phyloP scores from a whole-genome alignment of 129 eudicot species.

The Erigeron canadensis region DNA sequence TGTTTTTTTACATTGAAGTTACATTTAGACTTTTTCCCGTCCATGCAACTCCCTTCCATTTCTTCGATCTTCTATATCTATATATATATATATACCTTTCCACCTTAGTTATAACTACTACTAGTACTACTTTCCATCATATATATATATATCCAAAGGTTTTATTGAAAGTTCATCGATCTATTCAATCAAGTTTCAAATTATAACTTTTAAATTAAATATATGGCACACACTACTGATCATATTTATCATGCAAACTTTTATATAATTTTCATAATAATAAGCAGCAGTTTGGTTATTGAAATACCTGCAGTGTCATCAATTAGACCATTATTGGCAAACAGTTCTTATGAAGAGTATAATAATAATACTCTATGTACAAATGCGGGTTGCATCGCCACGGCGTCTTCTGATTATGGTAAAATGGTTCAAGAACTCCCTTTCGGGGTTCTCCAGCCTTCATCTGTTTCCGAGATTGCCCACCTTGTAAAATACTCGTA shows the following conservation, averaged over 20 bases:
- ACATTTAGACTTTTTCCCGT: conserved; percentile 29
- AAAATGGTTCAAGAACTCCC: conserved; percentile 32
- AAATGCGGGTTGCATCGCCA: conserved; percentile 24
- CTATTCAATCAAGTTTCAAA: conserved; percentile 3
- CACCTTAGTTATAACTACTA: background rate
- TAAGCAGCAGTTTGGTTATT: background rate
- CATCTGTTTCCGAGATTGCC: conserved; percentile 25
- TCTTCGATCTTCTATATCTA: background rate
- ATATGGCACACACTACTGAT: conserved; percentile 24
- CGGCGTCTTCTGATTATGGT: conserved; percentile 38
- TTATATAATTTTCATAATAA: conserved; percentile 19
- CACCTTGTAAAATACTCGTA: conserved; percentile 26
- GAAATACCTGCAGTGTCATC: conserved; percentile 17
- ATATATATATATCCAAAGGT: too few relatives aligned
- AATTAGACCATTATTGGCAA: background rate
- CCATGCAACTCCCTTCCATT: conserved; percentile 12
- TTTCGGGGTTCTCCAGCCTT: conserved; percentile 31
- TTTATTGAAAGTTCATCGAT: conserved; percentile 8
- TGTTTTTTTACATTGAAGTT: conserved; percentile 24
- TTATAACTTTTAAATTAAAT: background rate
- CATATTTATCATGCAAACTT: conserved; percentile 13
- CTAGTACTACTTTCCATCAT: conserved; percentile 8
- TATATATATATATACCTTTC: conserved; percentile 20
- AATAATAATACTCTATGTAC: conserved; percentile 28
- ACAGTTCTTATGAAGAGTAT: conserved; percentile 10